These are phyloP conservation scores for Mrakia blollopis DNA, from an alignment of 768 basidiomycete genomes.

Conservation along the genomic window DNA sequence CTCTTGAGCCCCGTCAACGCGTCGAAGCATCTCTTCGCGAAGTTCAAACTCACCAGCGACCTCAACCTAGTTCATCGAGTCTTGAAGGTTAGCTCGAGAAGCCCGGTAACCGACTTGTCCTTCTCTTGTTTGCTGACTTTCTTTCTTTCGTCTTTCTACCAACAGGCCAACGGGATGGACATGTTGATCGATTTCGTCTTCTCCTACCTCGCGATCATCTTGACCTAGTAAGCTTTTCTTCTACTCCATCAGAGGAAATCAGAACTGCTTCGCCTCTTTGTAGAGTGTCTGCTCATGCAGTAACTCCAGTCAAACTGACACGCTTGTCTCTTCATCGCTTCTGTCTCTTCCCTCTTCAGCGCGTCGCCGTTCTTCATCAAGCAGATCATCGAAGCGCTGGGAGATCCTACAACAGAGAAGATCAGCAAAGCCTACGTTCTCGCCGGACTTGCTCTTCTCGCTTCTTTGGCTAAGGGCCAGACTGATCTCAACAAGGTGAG, in stretches of 20 bases:
- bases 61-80: neutral
- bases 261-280: neutral
- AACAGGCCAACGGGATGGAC: conserved; percentile 21
- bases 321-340: too few relatives aligned
- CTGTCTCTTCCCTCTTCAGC: too few relatives aligned
- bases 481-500: conserved; percentile 22
- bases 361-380: conserved; percentile 26
- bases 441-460: conserved; percentile 15
- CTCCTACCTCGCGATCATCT: neutral
- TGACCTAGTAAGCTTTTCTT: too few relatives aligned
- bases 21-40: too few relatives aligned
- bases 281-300: too few relatives aligned
- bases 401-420: neutral
- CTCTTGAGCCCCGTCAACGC: conserved; percentile 2
- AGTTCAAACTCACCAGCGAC: neutral
- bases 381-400: conserved; percentile 20
- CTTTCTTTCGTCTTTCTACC: too few relatives aligned
- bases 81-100: neutral
- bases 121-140: too few relatives aligned
- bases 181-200: neutral
- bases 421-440: conserved; percentile 22
- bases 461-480: conserved; percentile 6
- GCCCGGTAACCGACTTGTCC: too few relatives aligned
- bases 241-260: too few relatives aligned
- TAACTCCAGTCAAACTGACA: neutral